These are phyloP conservation scores for Chenopodium album DNA, from an alignment of 148 eudicot genomes.

Conservation along the genomic window DNA sequence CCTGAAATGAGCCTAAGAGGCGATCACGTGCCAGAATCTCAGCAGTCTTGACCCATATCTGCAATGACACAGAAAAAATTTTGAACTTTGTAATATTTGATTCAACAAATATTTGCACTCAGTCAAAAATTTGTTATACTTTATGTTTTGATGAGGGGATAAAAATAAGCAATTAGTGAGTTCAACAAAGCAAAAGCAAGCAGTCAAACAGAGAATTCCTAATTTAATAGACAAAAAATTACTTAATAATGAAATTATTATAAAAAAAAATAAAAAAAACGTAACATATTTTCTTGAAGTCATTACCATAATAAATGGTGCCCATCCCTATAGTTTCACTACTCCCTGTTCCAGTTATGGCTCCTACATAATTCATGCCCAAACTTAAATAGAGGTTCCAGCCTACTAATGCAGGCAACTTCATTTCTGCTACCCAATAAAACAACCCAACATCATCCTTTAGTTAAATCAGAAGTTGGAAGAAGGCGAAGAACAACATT, in stretches of 20 bases:
- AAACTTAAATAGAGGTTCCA: too few relatives aligned
- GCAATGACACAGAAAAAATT: conserved; percentile 2
- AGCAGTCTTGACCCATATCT: conserved; percentile 98
- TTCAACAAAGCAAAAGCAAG: neutral
- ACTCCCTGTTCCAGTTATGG: neutral
- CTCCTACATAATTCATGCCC: neutral
- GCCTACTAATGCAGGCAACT: neutral
- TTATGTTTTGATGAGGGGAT: neutral
- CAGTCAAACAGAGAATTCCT: neutral
- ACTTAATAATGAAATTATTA: neutral
- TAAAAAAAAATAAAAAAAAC: neutral
- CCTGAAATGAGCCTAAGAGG: conserved; percentile 86
- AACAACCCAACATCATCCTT: neutral
- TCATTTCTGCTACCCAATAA: neutral
- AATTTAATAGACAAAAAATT: neutral
- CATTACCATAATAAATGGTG: neutral
- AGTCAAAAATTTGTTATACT: neutral
- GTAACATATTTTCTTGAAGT: neutral
- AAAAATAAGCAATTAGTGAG: neutral
- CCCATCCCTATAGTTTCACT: neutral
- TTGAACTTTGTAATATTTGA: neutral
- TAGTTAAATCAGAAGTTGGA: neutral
- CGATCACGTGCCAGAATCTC: conserved; percentile 95
- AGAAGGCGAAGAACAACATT: neutral
- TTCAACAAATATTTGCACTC: neutral